phyloP scores from a whole-genome alignment of 768 basidiomycete genomes.

The Tylopilus felleus region DNA sequence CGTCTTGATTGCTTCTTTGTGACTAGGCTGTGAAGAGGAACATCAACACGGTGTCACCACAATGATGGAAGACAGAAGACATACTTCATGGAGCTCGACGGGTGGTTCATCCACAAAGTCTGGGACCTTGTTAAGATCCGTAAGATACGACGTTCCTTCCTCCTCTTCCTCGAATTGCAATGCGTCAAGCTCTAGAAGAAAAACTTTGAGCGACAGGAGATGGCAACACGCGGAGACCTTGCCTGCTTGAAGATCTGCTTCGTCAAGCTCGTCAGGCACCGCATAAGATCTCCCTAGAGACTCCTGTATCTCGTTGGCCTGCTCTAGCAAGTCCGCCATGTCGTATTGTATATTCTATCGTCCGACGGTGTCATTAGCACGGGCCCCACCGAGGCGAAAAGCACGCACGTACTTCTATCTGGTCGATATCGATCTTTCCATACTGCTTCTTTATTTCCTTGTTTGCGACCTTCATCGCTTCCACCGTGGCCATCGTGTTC shows the following conservation, averaged over 20 bases:
- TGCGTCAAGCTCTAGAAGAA: conserved; percentile 80
- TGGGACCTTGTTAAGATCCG: conserved; percentile 81
- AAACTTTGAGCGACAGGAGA: conserved; percentile 1
- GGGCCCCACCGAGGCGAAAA: background rate
- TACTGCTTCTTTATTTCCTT: conserved; percentile 97
- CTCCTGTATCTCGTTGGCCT: conserved; percentile 98
- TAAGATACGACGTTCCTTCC: conserved; percentile 84
- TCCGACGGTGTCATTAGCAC: background rate
- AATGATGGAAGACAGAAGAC: conserved; percentile 12
- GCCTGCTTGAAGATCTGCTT: conserved; percentile 97
- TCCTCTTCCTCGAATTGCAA: conserved; percentile 90
- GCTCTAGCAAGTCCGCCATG: conserved; percentile 96
- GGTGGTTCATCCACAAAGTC: conserved; percentile 93
- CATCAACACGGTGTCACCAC: background rate
- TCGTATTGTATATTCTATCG: conserved; percentile 91
- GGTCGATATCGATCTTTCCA: conserved; percentile 95
- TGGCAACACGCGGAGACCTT: conserved; percentile 18
- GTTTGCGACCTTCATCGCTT: conserved; percentile 94
- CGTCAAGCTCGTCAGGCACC: conserved; percentile 96
- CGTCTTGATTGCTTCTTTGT: conserved; percentile 56
- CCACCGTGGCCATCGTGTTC: conserved; percentile 98
- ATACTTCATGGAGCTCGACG: conserved; percentile 60
- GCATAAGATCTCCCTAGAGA: conserved; percentile 89
- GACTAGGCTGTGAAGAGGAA: conserved; percentile 35
- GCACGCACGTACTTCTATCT: conserved; percentile 77